Conservation (phyloP, 2,329 filamentous ascomycete genomes). For the Xylariaceae sp. region DNA sequence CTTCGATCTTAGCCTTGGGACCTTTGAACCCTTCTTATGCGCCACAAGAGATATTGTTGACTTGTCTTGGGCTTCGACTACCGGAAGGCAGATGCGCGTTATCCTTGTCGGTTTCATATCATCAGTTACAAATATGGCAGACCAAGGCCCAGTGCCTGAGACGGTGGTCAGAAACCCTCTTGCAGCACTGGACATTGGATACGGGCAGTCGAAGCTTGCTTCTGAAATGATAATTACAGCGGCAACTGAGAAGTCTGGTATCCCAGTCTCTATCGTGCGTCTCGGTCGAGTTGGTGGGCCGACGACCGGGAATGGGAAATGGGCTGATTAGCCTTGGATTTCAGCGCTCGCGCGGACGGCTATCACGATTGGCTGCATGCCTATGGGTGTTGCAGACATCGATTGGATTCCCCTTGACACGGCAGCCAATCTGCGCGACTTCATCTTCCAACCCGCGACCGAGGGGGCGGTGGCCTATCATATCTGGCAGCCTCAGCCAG, state of each 20-base stretch:
- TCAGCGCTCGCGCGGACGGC: conserved; percentile 16
- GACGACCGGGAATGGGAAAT: conserved; percentile 1
- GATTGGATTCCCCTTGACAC: conserved; percentile 16
- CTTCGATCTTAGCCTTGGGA: conserved; percentile 10
- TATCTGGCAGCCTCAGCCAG: conserved; percentile 2
- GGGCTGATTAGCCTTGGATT: conserved; percentile 20
- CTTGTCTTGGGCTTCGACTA: conserved; percentile 3
- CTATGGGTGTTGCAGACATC: conserved; percentile 2
- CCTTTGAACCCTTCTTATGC: conserved; percentile 12
- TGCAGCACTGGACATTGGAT: conserved; percentile 13
- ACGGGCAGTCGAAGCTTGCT: conserved; percentile 19
- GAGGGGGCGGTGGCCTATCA: conserved; percentile 6
- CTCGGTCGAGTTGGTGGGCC: conserved; percentile 17
- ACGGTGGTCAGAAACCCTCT: conserved; percentile 6
- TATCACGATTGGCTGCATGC: conserved; percentile 8
- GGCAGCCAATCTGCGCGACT: conserved; percentile 8
- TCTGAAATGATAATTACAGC: conserved; percentile 14
- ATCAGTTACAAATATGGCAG: neutral
- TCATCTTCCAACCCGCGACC: neutral
- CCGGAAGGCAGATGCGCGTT: neutral
- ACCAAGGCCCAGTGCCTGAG: conserved; percentile 1
- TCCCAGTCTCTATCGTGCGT: conserved; percentile 16
- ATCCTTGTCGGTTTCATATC: conserved; percentile 7
- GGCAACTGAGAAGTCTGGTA: conserved; percentile 1
- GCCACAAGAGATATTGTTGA: conserved; percentile 4